Conservation (phyloP, 345 rosid species). For the Populus davidiana region DNA sequence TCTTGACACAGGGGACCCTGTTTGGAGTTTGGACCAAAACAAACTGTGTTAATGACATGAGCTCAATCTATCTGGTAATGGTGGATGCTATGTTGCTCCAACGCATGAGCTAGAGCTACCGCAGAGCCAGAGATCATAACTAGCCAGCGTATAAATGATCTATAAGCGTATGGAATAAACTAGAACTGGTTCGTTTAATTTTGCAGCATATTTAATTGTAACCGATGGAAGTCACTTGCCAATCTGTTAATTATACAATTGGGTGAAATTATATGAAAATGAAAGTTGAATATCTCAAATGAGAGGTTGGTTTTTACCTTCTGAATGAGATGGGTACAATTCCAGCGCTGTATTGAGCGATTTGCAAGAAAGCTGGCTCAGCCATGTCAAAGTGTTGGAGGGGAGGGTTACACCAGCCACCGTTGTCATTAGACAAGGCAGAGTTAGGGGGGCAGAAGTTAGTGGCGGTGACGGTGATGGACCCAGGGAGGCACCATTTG, state of each 20-base stretch:
- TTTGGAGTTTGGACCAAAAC: background rate
- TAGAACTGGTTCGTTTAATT: too few species aligned
- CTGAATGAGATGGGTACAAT: constrained; percentile 87
- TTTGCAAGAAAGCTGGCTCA: constrained; percentile 87
- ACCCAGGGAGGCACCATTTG: constrained; percentile 32
- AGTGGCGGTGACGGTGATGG: constrained; percentile 31
- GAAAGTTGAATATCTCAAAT: background rate
- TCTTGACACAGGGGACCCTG: constrained; percentile 85
- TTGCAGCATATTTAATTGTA: too few species aligned
- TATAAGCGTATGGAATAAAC: background rate
- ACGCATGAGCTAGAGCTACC: too few species aligned
- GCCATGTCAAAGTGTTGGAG: constrained; percentile 94
- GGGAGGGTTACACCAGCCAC: constrained; percentile 99
- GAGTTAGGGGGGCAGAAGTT: constrained; percentile 71
- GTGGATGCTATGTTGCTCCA: too few species aligned
- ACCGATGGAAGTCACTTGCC: too few species aligned
- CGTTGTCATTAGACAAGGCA: constrained; percentile 67
- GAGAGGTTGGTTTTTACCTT: constrained; percentile 37
- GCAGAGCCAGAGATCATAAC: too few species aligned
- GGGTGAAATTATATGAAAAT: background rate
- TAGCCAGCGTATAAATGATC: background rate
- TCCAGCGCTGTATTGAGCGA: constrained; percentile 91
- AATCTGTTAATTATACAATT: too few species aligned
- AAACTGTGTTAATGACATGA: background rate
- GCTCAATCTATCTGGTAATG: background rate